Conservation (phyloP, 495 filamentous ascomycete genomes). For the Penicillium egyptiacum region DNA sequence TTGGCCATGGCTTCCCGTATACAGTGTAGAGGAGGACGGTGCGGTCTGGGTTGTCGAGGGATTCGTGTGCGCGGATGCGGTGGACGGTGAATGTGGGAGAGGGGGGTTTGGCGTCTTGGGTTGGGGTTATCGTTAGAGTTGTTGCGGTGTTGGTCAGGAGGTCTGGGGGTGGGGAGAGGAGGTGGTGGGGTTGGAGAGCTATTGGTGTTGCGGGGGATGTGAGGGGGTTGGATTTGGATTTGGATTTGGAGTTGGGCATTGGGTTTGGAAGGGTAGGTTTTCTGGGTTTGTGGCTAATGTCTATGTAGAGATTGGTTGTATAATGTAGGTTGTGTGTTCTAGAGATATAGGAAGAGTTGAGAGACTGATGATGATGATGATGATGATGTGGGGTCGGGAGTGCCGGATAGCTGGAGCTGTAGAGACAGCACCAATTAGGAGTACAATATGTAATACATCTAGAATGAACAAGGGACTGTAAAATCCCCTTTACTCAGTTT, state of each 20-base stretch:
- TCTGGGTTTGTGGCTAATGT: background rate
- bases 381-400: background rate
- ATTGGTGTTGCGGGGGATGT: conserved; percentile 17
- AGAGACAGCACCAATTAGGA: background rate
- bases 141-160: conserved; percentile 30
- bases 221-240: conserved; percentile 6
- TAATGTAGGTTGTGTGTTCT: background rate
- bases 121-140: conserved; percentile 23
- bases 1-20: conserved; percentile 21
- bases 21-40: conserved; percentile 24
- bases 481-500: background rate
- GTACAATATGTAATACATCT: background rate
- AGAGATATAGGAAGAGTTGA: background rate
- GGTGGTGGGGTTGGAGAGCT: conserved; percentile 28
- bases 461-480: background rate
- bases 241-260: background rate
- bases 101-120: conserved; percentile 15
- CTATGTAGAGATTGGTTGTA: background rate
- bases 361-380: background rate
- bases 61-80: conserved; percentile 23
- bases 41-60: conserved; percentile 19
- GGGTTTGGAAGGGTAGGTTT: background rate
- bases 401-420: background rate
- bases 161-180: conserved; percentile 29
- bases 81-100: conserved; percentile 20